These are phyloP conservation scores for Gymnopilus dilepis DNA, from an alignment of 768 basidiomycete species.

Conservation along the genomic window DNA sequence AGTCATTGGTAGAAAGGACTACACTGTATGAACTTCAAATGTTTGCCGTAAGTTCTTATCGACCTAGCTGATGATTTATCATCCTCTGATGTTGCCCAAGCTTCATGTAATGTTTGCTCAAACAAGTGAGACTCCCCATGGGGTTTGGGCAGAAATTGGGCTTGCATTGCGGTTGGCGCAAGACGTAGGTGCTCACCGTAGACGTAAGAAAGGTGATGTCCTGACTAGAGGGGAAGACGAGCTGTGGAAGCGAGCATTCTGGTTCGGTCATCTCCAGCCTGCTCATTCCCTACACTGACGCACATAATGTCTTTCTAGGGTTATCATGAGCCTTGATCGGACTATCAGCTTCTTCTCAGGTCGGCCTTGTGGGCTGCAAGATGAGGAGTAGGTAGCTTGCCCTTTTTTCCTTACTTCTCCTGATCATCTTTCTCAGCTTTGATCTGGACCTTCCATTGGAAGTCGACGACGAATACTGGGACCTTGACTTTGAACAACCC, in stretches of 20 bases:
- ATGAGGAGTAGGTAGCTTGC: constrained; percentile 59
- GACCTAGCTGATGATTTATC: neutral
- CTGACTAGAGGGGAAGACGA: constrained; percentile 62
- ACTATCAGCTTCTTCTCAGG: constrained; percentile 57
- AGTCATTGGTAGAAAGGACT: constrained; percentile 61
- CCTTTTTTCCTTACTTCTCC: neutral
- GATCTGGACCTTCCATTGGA: constrained; percentile 70
- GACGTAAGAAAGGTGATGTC: constrained; percentile 35
- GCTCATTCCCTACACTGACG: neutral
- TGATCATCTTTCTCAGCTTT: constrained; percentile 49
- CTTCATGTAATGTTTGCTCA: constrained; percentile 53
- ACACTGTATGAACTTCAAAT: constrained; percentile 77
- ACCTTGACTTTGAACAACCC: constrained; percentile 68
- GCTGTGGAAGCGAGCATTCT: constrained; percentile 75
- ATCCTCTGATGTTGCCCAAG: constrained; percentile 33
- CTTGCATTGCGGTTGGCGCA: constrained; percentile 74
- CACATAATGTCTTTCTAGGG: constrained; percentile 42
- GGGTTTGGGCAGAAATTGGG: constrained; percentile 67
- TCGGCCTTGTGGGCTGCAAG: constrained; percentile 73
- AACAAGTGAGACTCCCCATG: constrained; percentile 53
- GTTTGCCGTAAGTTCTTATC: constrained; percentile 50
- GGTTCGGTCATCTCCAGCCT: constrained; percentile 35
- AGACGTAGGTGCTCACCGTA: constrained; percentile 74
- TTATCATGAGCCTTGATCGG: constrained; percentile 54
- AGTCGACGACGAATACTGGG: constrained; percentile 79